phyloP scores from a whole-genome alignment of 2,329 filamentous ascomycete species.

The Zasmidium cellare region DNA sequence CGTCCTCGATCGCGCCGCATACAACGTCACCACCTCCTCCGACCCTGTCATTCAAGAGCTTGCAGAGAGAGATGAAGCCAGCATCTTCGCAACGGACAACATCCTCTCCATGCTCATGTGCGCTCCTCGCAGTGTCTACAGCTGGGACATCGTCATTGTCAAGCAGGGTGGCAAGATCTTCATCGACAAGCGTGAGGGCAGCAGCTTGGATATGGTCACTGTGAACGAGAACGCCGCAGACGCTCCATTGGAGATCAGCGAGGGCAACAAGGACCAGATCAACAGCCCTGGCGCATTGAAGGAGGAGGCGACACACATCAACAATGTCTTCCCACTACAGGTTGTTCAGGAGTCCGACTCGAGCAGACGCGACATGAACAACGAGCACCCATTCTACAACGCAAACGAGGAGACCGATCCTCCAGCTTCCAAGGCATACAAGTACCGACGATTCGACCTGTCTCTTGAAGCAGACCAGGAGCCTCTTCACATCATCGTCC shows the following conservation, averaged over 20 bases:
- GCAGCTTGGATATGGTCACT: constrained; percentile 92
- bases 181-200: constrained; percentile 97
- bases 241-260: constrained; percentile 84
- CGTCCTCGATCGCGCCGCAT: constrained; percentile 88
- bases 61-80: constrained; percentile 91
- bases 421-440: constrained; percentile 94
- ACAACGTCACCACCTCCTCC: constrained; percentile 95
- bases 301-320: constrained; percentile 98
- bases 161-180: constrained; percentile 95
- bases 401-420: constrained; percentile 88
- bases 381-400: constrained; percentile 98
- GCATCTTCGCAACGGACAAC: constrained; percentile 94
- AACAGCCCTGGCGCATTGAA: constrained; percentile 93
- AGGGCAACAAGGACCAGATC: constrained; percentile 89
- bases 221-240: constrained; percentile 99
- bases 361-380: constrained; percentile 76
- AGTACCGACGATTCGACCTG: constrained; percentile 95
- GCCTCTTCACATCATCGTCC: constrained; percentile 87
- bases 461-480: constrained; percentile 89
- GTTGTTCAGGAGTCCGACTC: constrained; percentile 80
- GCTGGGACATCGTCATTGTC: constrained; percentile 95
- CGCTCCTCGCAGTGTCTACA: constrained; percentile 91
- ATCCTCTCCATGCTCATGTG: constrained; percentile 99
- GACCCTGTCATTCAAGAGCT: constrained; percentile 97
- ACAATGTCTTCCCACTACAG: constrained; percentile 98